Conservation (phyloP, 2,329 filamentous ascomycete genomes). For the Diaporthe amygdali region DNA sequence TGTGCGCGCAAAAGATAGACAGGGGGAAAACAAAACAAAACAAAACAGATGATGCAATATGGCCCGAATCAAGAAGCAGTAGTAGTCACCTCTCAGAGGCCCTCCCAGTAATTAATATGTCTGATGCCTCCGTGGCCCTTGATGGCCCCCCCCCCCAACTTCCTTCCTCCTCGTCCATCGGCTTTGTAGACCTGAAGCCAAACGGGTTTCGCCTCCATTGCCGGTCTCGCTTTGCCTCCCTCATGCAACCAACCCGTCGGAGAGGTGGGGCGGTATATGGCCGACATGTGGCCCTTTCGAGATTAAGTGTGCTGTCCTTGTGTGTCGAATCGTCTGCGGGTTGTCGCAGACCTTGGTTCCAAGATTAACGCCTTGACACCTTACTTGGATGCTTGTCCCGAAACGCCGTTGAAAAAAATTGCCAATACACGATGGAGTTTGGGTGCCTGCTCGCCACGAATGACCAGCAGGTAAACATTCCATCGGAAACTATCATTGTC, state of each 20-base stretch:
- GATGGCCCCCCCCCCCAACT: constrained; percentile 4
- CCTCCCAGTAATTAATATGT: constrained; percentile 29
- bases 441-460: constrained; percentile 8
- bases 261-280: background rate
- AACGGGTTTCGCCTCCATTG: background rate
- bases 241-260: background rate
- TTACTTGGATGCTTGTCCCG: constrained; percentile 31
- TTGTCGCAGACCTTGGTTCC: constrained; percentile 22
- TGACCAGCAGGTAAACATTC: constrained; percentile 17
- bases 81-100: constrained; percentile 29
- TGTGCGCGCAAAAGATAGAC: constrained; percentile 26
- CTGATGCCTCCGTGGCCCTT: constrained; percentile 6
- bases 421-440: constrained; percentile 54
- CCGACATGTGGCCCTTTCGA: constrained; percentile 8
- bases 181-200: background rate
- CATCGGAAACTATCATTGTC: constrained; percentile 50
- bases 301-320: constrained; percentile 21
- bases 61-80: constrained; percentile 33
- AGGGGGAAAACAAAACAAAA: constrained; percentile 39
- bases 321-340: background rate
- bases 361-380: constrained; percentile 33
- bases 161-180: constrained; percentile 3
- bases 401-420: constrained; percentile 48
- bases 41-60: constrained; percentile 35
- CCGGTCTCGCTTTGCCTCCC: background rate